phyloP scores from a whole-genome alignment of 1,139 yeast species.

The Taiozyma sp. region DNA sequence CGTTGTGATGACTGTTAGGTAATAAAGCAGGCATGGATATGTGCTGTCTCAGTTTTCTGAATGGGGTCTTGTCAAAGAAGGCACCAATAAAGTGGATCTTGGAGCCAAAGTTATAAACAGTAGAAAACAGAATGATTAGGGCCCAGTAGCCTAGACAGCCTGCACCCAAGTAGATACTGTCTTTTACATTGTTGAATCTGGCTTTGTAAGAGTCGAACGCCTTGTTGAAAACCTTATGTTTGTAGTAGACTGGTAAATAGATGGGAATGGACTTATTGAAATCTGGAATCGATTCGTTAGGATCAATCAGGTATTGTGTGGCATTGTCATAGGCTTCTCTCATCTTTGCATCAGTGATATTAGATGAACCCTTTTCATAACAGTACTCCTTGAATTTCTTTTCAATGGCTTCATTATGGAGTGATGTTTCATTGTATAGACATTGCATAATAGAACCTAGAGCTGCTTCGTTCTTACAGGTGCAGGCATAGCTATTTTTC shows the following conservation, averaged over 20 bases:
- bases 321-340: conserved; percentile 36
- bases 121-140: conserved; percentile 35
- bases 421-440: conserved; percentile 16
- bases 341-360: conserved; percentile 29
- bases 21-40: conserved; percentile 43
- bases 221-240: conserved; percentile 26
- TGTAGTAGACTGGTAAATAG: conserved; percentile 25
- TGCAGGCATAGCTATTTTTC: conserved; percentile 19
- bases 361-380: conserved; percentile 6
- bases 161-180: conserved; percentile 41
- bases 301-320: conserved; percentile 28
- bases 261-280: conserved; percentile 23
- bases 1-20: conserved; percentile 24
- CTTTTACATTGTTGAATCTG: conserved; percentile 33
- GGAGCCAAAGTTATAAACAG: conserved; percentile 31
- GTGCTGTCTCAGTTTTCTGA: conserved; percentile 39
- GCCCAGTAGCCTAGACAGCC: conserved; percentile 46
- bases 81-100: conserved; percentile 34
- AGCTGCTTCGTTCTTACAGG: conserved; percentile 21
- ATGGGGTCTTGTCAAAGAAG: conserved; percentile 27
- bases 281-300: conserved; percentile 22
- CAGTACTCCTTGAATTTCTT: conserved; percentile 16
- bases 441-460: conserved; percentile 25
- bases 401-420: conserved; percentile 8
- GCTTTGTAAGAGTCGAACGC: conserved; percentile 30